phyloP scores from a whole-genome alignment of 768 basidiomycete species.

The Trametes villosa region DNA sequence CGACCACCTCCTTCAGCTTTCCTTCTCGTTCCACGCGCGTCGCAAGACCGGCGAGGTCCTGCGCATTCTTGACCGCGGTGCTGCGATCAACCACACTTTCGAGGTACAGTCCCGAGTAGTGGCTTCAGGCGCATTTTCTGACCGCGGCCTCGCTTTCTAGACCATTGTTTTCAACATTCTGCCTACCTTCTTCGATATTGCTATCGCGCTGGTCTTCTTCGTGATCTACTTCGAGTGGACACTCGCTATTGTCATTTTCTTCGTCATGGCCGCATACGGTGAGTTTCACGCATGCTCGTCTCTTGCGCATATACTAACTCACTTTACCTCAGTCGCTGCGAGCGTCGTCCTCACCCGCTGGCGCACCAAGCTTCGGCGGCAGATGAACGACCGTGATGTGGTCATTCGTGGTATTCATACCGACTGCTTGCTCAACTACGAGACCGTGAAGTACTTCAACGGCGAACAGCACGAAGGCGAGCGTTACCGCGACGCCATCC shows the following conservation, averaged over 20 bases:
- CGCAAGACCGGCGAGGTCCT: constrained; percentile 87
- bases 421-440: constrained; percentile 79
- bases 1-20: constrained; percentile 85
- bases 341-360: constrained; percentile 66
- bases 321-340: constrained; percentile 44
- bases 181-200: constrained; percentile 82
- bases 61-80: constrained; percentile 80
- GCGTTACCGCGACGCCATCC: constrained; percentile 72
- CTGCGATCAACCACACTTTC: constrained; percentile 83
- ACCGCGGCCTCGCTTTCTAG: constrained; percentile 45
- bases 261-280: constrained; percentile 80
- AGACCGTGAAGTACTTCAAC: constrained; percentile 90
- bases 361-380: constrained; percentile 72
- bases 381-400: constrained; percentile 85
- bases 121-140: neutral
- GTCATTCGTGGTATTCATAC: constrained; percentile 83
- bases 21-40: constrained; percentile 80
- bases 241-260: constrained; percentile 66
- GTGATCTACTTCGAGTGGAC: constrained; percentile 65
- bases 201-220: constrained; percentile 72
- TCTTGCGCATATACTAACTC: constrained; percentile 8
- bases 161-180: constrained; percentile 82
- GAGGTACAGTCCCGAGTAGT: constrained; percentile 53
- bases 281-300: constrained; percentile 27
- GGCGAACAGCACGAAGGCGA: constrained; percentile 79